phyloP scores from a whole-genome alignment of 495 filamentous ascomycete species.

The Extremus antarcticus region DNA sequence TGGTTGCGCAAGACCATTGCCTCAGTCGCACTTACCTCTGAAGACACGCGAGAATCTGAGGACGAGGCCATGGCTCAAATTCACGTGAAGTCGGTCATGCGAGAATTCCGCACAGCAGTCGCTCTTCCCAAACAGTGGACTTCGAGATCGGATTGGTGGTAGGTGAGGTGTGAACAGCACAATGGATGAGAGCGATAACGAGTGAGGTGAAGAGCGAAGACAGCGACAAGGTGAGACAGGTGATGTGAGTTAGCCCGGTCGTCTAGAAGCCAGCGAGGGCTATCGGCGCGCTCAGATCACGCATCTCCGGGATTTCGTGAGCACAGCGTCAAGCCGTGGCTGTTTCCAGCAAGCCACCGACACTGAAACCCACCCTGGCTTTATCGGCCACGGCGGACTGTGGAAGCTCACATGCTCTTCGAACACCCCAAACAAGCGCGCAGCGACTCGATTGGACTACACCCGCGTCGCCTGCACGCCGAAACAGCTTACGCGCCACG shows the following conservation, averaged over 20 bases:
- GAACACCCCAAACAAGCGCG: not conserved
- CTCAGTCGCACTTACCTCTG: constrained; percentile 1
- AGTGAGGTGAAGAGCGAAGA: no score
- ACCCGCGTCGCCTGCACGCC: not conserved
- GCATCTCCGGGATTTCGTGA: no score
- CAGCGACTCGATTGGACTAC: not conserved
- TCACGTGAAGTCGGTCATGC: not conserved
- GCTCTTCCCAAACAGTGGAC: not conserved
- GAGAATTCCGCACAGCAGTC: not conserved
- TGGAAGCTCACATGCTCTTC: no score
- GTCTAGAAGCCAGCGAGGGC: no score
- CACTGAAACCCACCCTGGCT: no score
- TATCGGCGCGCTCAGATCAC: no score
- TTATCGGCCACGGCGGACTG: no score
- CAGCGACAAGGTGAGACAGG: not conserved
- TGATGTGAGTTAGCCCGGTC: no score
- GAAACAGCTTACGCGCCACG: not conserved
- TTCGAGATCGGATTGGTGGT: not conserved
- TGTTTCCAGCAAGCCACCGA: no score
- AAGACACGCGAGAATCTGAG: not conserved
- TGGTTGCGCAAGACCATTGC: not conserved
- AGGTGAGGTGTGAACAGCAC: not conserved
- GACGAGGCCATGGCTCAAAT: not conserved
- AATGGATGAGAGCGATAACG: not conserved
- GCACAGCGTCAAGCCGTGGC: no score